Conservation (phyloP, 345 rosid species). For the Salix udensis region DNA sequence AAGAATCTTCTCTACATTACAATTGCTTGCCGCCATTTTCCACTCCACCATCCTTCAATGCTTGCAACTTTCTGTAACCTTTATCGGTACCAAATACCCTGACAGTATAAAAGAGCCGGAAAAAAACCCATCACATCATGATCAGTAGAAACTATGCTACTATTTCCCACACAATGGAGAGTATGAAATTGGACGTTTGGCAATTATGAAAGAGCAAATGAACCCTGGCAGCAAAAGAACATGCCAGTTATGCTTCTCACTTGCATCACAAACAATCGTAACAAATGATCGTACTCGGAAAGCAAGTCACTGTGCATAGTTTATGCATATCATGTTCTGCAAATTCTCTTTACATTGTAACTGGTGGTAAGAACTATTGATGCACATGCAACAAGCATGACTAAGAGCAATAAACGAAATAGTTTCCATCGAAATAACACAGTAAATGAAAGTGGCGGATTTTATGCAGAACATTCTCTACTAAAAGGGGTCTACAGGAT, state of each 20-base stretch:
- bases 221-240: background rate
- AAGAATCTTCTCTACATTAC: constrained; percentile 21
- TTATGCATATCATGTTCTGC: background rate
- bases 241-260: background rate
- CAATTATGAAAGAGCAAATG: background rate
- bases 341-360: background rate
- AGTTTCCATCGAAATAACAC: background rate
- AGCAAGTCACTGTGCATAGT: background rate
- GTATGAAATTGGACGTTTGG: background rate
- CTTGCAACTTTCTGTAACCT: constrained; percentile 86
- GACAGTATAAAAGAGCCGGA: constrained; percentile 12
- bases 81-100: constrained; percentile 95
- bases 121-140: background rate
- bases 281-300: background rate
- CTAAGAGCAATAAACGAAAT: background rate
- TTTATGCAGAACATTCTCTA: background rate
- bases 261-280: background rate
- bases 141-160: background rate
- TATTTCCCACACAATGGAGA: background rate
- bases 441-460: background rate
- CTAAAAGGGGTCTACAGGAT: background rate
- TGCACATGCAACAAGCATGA: background rate
- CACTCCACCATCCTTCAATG: constrained; percentile 42
- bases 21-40: constrained; percentile 30
- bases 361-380: background rate